Percentiles rank a stretch among this genome's conserved stretches.
Evolutionary conservation across 805 yeast species (phyloP).

Genomic region (Metschnikowia matae): DNA sequence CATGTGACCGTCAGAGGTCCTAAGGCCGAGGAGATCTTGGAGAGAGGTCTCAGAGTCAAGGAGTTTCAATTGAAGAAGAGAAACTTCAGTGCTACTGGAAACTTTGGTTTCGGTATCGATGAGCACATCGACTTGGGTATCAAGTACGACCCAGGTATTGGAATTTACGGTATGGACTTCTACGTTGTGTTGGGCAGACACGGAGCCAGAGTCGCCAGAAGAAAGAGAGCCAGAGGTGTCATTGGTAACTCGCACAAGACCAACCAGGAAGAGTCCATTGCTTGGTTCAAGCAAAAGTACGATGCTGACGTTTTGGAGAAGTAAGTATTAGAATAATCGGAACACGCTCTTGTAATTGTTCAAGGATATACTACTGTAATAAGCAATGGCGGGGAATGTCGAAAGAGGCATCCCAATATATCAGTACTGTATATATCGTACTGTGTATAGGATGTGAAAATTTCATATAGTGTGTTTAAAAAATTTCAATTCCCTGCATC

Average conservation of each 20-base stretch:
- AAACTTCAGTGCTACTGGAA: slow-evolving; percentile 98
- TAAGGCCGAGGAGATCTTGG: slow-evolving; percentile 96
- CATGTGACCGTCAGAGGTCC: slow-evolving; percentile 99
- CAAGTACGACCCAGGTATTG: slow-evolving; percentile 99
- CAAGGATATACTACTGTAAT: too few relatives aligned
- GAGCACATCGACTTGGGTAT: slow-evolving; percentile 99
- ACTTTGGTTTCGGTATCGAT: slow-evolving; percentile 99
- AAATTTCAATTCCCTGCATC: too few relatives aligned
- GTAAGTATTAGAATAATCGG: slow-evolving; percentile 32
- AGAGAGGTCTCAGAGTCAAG: slow-evolving; percentile 99
- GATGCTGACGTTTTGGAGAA: slow-evolving; percentile 96
- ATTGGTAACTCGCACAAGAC: slow-evolving; percentile 93
- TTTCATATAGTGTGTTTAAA: too few relatives aligned
- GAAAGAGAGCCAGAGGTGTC: slow-evolving; percentile 88
- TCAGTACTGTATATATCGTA: too few relatives aligned
- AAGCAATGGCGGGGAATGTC: too few relatives aligned
- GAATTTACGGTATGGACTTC: slow-evolving; percentile 99
- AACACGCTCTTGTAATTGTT: too few relatives aligned
- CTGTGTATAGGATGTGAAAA: too few relatives aligned
- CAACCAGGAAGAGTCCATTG: slow-evolving; percentile 87
- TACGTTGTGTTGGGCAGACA: slow-evolving; percentile 99
- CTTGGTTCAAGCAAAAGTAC: slow-evolving; percentile 99
- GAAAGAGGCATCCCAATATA: too few relatives aligned
- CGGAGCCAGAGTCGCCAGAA: slow-evolving; percentile 97
- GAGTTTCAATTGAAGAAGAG: slow-evolving; percentile 93